Evolutionary conservation across 345 rosid species (phyloP).

Genomic region (Stellera chamaejasme): DNA sequence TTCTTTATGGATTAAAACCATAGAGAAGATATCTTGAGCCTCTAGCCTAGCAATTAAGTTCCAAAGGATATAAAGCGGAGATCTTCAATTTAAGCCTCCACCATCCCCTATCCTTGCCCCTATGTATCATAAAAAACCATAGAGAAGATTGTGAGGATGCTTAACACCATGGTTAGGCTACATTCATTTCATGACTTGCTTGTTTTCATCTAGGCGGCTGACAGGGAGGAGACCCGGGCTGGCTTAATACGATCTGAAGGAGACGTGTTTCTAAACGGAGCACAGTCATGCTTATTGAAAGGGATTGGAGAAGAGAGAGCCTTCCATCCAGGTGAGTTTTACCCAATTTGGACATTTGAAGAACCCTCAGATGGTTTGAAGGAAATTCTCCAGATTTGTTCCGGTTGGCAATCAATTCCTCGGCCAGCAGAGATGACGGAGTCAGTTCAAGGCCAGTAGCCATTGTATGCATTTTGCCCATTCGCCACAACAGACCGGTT

Average conservation of each 20-base stretch:
- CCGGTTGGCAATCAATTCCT: slow-evolving; percentile 62
- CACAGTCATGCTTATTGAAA: slow-evolving; percentile 32
- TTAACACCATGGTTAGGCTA: too few relatives aligned
- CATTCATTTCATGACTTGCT: not conserved
- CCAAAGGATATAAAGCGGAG: too few relatives aligned
- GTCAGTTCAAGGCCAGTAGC: slow-evolving; percentile 11
- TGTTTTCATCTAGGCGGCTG: slow-evolving; percentile 36
- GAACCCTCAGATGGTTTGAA: slow-evolving; percentile 48
- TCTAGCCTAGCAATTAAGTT: too few relatives aligned
- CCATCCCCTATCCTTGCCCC: too few relatives aligned
- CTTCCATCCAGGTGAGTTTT: slow-evolving; percentile 52
- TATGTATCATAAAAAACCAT: too few relatives aligned
- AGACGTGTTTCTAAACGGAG: slow-evolving; percentile 52
- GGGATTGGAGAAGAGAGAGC: slow-evolving; percentile 31
- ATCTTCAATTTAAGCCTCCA: too few relatives aligned
- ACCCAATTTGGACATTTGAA: slow-evolving; percentile 52
- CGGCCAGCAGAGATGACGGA: slow-evolving; percentile 31
- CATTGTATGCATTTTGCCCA: not conserved
- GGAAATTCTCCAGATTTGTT: slow-evolving; percentile 38
- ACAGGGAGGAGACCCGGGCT: slow-evolving; percentile 41
- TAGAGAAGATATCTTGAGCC: too few relatives aligned
- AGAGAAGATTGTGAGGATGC: too few relatives aligned
- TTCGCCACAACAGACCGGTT: not conserved
- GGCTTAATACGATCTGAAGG: slow-evolving; percentile 56
- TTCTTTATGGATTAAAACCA: too few relatives aligned